Percentiles rank a stretch among this genome's conserved stretches.
Evolutionary conservation across 768 basidiomycete genomes (phyloP).

Genomic region (Lactifluus volemus): DNA sequence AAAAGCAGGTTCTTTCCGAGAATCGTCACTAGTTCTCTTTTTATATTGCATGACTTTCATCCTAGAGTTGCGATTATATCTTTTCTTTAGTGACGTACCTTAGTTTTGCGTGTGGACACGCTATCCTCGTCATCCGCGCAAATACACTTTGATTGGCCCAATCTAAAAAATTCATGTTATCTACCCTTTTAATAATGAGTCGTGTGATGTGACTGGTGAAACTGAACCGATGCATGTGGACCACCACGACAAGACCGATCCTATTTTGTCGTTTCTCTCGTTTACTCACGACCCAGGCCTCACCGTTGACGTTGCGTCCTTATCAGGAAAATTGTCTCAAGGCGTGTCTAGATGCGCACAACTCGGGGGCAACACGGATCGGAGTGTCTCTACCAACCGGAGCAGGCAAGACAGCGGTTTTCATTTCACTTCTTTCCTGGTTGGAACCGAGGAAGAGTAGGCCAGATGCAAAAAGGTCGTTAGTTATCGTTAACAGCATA

Average conservation of each 20-base stretch:
- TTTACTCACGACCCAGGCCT: not conserved
- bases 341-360: conserved; percentile 66
- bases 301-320: conserved; percentile 51
- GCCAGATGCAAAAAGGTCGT: conserved; percentile 42
- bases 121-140: conserved; percentile 8
- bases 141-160: conserved; percentile 9
- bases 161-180: not conserved
- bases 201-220: not conserved
- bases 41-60: conserved; percentile 26
- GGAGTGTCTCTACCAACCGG: conserved; percentile 84
- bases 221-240: not conserved
- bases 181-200: not conserved
- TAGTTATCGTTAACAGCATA: conserved; percentile 84
- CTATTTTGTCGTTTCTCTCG: not conserved
- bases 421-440: conserved; percentile 70
- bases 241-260: not conserved
- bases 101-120: conserved; percentile 19
- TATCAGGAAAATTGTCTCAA: conserved; percentile 80
- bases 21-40: conserved; percentile 25
- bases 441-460: conserved; percentile 35
- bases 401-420: conserved; percentile 85
- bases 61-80: conserved; percentile 30
- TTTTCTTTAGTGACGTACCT: conserved; percentile 21
- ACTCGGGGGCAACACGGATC: conserved; percentile 59
- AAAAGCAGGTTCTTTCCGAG: conserved; percentile 12